Conservation (phyloP, 169 alveolate species). For the Babesia sp. region DNA sequence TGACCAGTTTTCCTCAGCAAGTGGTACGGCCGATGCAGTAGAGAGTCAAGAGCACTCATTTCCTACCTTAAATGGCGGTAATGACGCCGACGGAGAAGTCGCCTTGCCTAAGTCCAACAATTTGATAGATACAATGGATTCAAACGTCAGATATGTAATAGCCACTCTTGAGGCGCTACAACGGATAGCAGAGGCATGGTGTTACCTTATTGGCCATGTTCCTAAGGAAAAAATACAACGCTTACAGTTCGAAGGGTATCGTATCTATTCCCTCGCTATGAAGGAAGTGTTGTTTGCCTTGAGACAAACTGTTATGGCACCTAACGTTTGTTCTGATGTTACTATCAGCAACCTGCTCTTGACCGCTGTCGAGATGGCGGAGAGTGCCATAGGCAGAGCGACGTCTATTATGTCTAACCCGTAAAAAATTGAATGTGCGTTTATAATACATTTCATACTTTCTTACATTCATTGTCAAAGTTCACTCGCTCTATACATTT, state of each 20-base stretch:
- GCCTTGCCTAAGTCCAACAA: not conserved
- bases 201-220: not conserved
- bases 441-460: too few species aligned
- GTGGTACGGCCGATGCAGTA: not conserved
- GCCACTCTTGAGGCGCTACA: slow-evolving; percentile 11
- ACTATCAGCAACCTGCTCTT: not conserved
- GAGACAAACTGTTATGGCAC: not conserved
- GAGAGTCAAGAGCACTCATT: too few species aligned
- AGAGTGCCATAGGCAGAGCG: not conserved
- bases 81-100: not conserved
- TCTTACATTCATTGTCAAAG: too few species aligned
- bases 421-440: too few species aligned
- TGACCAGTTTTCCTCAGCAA: not conserved
- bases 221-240: not conserved
- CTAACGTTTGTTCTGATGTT: not conserved
- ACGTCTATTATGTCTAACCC: not conserved
- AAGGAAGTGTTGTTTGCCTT: not conserved
- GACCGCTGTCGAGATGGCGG: not conserved
- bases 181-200: slow-evolving; percentile 23
- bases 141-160: not conserved
- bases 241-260: slow-evolving; percentile 6
- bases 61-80: too few species aligned
- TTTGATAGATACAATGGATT: not conserved
- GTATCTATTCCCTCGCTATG: not conserved
- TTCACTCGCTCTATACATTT: too few species aligned